Percentiles rank a stretch among this genome's conserved stretches.
phyloP scores from a whole-genome alignment of 2,329 filamentous ascomycete genomes.

The Zasmidium citrigriseum region DNA sequence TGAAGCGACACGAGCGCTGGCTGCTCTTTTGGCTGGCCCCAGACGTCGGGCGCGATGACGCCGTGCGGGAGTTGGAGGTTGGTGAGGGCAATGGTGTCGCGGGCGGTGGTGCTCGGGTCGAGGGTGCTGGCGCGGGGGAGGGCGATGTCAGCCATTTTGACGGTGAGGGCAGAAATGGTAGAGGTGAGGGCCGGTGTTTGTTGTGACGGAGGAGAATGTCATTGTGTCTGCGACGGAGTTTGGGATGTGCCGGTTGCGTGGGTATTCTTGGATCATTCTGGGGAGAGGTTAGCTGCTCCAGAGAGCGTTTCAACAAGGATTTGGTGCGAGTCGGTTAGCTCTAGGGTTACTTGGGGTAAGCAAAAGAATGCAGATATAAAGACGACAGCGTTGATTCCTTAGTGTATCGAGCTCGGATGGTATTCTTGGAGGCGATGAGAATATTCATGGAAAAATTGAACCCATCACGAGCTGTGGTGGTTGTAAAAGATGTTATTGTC shows the following conservation, averaged over 20 bases:
- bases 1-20: slow-evolving; percentile 63
- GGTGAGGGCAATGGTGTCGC: slow-evolving; percentile 54
- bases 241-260: too few species aligned
- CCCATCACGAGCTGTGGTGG: too few species aligned
- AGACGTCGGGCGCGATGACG: slow-evolving; percentile 64
- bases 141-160: background rate
- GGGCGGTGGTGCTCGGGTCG: background rate
- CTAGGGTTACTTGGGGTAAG: background rate
- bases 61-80: slow-evolving; percentile 60
- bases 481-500: too few species aligned
- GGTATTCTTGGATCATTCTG: too few species aligned
- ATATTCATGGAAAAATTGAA: too few species aligned
- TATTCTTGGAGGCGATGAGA: too few species aligned
- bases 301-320: background rate
- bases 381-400: too few species aligned
- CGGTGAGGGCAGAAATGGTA: background rate
- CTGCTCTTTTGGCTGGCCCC: slow-evolving; percentile 65
- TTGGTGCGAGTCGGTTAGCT: too few species aligned
- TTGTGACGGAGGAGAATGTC: background rate
- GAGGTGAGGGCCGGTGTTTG: background rate
- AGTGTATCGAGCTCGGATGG: too few species aligned
- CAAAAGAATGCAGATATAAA: background rate
- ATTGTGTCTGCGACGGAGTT: too few species aligned
- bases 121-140: background rate
- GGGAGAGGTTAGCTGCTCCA: too few species aligned